Percentiles rank a stretch among this genome's conserved stretches.
phyloP scores from a whole-genome alignment of 2,329 filamentous ascomycete species.

The Helicocarpus griseus region DNA sequence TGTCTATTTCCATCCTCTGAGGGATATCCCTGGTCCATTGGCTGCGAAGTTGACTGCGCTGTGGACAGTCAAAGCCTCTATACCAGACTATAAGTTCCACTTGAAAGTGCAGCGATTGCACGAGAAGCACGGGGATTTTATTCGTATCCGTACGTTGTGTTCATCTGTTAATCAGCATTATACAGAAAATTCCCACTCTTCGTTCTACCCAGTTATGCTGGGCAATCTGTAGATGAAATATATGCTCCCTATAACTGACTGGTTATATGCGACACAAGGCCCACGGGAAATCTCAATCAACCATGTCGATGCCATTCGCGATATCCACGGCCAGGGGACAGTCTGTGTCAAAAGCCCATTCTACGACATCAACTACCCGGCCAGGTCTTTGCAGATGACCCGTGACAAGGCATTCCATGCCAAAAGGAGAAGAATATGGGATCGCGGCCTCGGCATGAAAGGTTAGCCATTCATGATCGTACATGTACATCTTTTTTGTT shows the following conservation, averaged over 20 bases:
- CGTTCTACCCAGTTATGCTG: background rate
- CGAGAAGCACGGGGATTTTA: conserved; percentile 19
- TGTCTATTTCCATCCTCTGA: conserved; percentile 17
- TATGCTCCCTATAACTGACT: background rate
- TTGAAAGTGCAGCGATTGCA: conserved; percentile 14
- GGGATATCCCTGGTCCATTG: conserved; percentile 17
- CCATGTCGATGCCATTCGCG: conserved; percentile 10
- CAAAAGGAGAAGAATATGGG: conserved; percentile 18
- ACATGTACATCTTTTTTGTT: background rate
- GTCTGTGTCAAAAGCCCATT: conserved; percentile 18
- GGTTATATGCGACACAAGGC: conserved; percentile 6
- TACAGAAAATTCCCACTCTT: background rate
- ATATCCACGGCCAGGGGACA: conserved; percentile 13
- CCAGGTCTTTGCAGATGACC: conserved; percentile 15
- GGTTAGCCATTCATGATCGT: conserved; percentile 11
- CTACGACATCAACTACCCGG: conserved; percentile 17
- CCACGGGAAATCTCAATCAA: conserved; percentile 15
- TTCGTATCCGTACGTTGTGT: conserved; percentile 12
- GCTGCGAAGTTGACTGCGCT: conserved; percentile 14
- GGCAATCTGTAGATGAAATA: background rate
- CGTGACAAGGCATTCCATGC: conserved; percentile 17
- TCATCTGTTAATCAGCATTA: no score
- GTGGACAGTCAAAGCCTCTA: conserved; percentile 10
- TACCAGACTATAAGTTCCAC: conserved; percentile 9
- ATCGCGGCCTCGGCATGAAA: conserved; percentile 22